Conservation (phyloP, 495 filamentous ascomycete species). For the Penicillium atrosanguineum region DNA sequence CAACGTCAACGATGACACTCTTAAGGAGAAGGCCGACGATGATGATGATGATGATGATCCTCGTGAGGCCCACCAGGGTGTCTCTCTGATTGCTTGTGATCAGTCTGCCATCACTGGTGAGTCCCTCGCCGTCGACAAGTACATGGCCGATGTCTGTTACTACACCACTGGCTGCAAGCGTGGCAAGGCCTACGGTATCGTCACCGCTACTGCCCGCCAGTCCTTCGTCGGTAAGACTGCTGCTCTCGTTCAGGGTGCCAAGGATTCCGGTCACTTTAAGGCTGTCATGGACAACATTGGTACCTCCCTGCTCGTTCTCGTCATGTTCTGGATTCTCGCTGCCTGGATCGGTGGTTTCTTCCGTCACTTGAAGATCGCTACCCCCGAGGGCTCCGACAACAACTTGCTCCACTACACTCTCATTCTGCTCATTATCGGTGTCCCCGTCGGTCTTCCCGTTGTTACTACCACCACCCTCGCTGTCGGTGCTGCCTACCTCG, state of each 20-base stretch:
- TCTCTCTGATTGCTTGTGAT: conserved; percentile 64
- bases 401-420: conserved; percentile 64
- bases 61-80: conserved; percentile 57
- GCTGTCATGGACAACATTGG: conserved; percentile 80
- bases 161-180: conserved; percentile 80
- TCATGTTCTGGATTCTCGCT: conserved; percentile 69
- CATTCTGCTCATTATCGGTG: conserved; percentile 70
- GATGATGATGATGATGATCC: conserved; percentile 56
- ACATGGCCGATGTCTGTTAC: conserved; percentile 68
- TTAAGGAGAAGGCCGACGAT: conserved; percentile 58
- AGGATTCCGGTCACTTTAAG: conserved; percentile 76
- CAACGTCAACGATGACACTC: conserved; percentile 54
- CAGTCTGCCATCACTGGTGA: conserved; percentile 78
- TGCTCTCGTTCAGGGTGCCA: conserved; percentile 65
- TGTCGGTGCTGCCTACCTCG: conserved; percentile 72
- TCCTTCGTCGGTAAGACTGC: conserved; percentile 75
- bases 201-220: conserved; percentile 59
- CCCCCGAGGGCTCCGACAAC: conserved; percentile 50
- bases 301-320: conserved; percentile 68
- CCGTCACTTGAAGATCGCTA: conserved; percentile 66
- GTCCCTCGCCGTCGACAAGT: conserved; percentile 76
- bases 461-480: conserved; percentile 73
- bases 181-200: conserved; percentile 69
- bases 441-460: conserved; percentile 73
- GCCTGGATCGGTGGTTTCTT: conserved; percentile 77